Percentiles rank a stretch among this genome's conserved stretches.
Conservation (phyloP, 2,329 filamentous ascomycete genomes). For the Zymoseptoria crescenta region DNA sequence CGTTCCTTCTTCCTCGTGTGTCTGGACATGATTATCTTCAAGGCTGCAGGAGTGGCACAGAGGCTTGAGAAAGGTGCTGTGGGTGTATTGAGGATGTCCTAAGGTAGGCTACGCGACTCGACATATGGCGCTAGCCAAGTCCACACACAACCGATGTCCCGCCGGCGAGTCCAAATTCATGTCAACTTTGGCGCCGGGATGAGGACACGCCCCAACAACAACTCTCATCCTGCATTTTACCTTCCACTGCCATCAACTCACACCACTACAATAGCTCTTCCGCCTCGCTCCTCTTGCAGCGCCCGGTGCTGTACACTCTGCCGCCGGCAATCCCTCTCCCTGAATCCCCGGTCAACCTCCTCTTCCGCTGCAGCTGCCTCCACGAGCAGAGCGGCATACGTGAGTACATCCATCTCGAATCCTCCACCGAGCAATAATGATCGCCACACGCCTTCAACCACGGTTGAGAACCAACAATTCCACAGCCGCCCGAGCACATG, state of each 20-base stretch:
- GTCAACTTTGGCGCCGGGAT: not conserved
- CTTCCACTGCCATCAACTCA: not conserved
- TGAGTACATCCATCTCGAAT: not conserved
- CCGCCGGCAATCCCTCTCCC: not conserved
- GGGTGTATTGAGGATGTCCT: not conserved
- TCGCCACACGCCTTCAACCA: not conserved
- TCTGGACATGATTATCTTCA: accelerated
- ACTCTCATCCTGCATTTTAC: not conserved
- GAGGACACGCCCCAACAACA: not conserved
- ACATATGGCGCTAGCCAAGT: not conserved
- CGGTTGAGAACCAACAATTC: not conserved
- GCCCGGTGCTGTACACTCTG: not conserved
- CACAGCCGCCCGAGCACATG: not conserved
- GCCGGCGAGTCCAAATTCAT: not conserved
- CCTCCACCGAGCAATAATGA: not conserved
- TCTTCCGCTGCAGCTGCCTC: not conserved
- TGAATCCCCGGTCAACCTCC: not conserved
- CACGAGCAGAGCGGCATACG: not conserved
- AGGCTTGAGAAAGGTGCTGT: not conserved
- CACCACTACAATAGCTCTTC: not conserved
- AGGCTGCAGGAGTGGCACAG: too few species aligned
- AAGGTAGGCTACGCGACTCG: not conserved
- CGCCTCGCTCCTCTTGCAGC: not conserved
- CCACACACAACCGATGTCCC: not conserved
- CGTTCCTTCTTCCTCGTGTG: not conserved